Base-by-base conservation (phyloP, 2,329 filamentous ascomycete genomes). In the Ophiostoma ips region DNA sequence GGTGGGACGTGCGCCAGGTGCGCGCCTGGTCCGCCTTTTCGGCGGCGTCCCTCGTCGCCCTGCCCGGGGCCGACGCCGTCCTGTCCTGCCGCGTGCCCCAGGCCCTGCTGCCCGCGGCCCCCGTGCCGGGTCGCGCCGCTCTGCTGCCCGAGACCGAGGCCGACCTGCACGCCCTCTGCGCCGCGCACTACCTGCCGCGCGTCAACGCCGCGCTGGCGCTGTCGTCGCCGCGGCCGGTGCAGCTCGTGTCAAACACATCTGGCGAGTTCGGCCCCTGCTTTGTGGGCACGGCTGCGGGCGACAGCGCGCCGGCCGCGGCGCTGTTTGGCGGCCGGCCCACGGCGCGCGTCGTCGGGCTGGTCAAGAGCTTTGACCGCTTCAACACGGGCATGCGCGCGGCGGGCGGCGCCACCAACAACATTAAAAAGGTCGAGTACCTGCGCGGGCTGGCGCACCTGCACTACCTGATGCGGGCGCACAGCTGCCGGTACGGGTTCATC, bases 1-100 rank as follows among this genome's bases (percentile, higher is more conserved):
- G 90, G 90, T 95, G 87, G 85, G 90, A 96, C 61, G 76, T 94
- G 52, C 84, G 90, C 58, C 90, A 94, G 63, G 72, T 95, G 57
- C 80, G 86, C 55, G 76, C 80, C 54, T 95, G 90, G 90, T 76
- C 76, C 48, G 76, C 79, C 58, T 95, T 95, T 75, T 86, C 78
- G 56, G 70, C 85, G 11, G 65, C 73, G 49, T 79, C 81, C 51
- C 81, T 95, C 62, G 73, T 83, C 57, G 71, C 77, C 6, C 79
- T 94, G 43, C 84, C 83, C 1, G 81, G 80, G 31, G 81, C 92
- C 21, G 74, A 81, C 7, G 72, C 77, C 19, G 77, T 94, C 19
- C 78, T 95, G 52, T 79, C 78, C 57, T 80, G 84, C 57, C 74
- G 81, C 5, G 73, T 90, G 28, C 73, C 81, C 1, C 66, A 72